Percentiles rank a stretch among this genome's conserved stretches.
phyloP scores from a whole-genome alignment of 139 green algal species.

The Choricystis sp. region DNA sequence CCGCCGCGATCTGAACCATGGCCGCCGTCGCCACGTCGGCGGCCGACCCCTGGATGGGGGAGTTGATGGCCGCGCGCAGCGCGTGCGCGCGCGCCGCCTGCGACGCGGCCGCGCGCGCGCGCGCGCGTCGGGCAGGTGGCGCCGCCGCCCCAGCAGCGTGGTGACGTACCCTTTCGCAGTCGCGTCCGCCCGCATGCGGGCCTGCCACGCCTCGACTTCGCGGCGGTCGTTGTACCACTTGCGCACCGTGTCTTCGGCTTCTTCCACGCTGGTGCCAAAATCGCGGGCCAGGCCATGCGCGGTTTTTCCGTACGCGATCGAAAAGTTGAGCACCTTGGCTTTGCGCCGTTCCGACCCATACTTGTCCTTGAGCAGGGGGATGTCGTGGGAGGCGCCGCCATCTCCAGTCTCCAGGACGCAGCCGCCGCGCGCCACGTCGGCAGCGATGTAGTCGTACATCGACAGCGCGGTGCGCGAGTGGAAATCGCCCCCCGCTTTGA shows the following conservation, averaged over 20 bases:
- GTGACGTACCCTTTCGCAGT: conserved; percentile 34
- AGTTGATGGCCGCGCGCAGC: conserved; percentile 92
- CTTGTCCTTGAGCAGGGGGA: conserved; percentile 81
- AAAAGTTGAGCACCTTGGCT: conserved; percentile 97
- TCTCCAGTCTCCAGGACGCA: conserved; percentile 61
- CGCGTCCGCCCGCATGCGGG: conserved; percentile 31
- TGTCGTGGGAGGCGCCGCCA: conserved; percentile 13
- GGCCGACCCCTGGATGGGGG: conserved; percentile 87
- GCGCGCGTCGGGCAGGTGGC: conserved; percentile 52
- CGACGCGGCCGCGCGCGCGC: conserved; percentile 14
- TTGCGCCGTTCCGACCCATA: conserved; percentile 56
- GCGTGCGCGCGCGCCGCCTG: no score
- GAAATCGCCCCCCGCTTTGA: conserved; percentile 88
- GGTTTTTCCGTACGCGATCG: conserved; percentile 97
- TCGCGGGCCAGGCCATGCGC: conserved; percentile 84
- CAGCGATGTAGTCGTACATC: conserved; percentile 94
- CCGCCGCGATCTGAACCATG: conserved; percentile 72
- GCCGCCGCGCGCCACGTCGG: conserved; percentile 43
- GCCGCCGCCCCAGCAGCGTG: conserved; percentile 70
- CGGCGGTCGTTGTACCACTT: conserved; percentile 61
- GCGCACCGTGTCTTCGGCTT: conserved; percentile 78
- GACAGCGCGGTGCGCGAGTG: conserved; percentile 81
- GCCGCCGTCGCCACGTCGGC: conserved; percentile 84
- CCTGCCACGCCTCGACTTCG: conserved; percentile 70
- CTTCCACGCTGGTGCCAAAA: conserved; percentile 58